Evolutionary conservation across 2,329 filamentous ascomycete genomes (phyloP).

Genomic region (Sporothrix variecibatus): DNA sequence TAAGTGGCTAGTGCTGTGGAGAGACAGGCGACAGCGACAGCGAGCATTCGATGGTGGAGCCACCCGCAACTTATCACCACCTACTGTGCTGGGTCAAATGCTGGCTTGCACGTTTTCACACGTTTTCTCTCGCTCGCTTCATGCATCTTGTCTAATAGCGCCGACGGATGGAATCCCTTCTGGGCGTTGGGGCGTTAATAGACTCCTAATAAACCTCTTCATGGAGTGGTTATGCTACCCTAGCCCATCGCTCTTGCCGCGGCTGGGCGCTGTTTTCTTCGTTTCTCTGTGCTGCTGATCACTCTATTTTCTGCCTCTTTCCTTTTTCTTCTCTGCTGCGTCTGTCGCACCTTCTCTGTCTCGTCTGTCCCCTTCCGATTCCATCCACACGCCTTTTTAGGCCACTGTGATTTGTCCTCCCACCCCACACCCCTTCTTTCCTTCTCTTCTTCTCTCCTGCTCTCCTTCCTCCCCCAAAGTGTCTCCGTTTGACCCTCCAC

Average conservation of each 20-base stretch:
- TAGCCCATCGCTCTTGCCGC: neutral
- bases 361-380: neutral
- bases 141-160: neutral
- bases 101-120: neutral
- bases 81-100: neutral
- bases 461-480: neutral
- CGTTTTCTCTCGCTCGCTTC: neutral
- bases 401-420: neutral
- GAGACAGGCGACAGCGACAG: slow-evolving; percentile 9
- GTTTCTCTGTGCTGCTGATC: neutral
- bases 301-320: neutral
- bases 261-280: neutral
- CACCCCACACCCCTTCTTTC: slow-evolving; percentile 13
- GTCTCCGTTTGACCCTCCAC: neutral
- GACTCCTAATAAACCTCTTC: neutral
- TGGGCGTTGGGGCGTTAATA: neutral
- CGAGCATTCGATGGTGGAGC: slow-evolving; percentile 20
- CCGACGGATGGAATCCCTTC: neutral
- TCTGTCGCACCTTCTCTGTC: neutral
- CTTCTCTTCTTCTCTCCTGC: neutral
- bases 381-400: slow-evolving; percentile 1
- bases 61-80: slow-evolving; percentile 2
- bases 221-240: neutral
- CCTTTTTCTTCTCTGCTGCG: neutral
- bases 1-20: neutral